These are phyloP conservation scores for Macrophomina phaseolina DNA, from an alignment of 2,329 filamentous ascomycete genomes.

Conservation along the genomic window DNA sequence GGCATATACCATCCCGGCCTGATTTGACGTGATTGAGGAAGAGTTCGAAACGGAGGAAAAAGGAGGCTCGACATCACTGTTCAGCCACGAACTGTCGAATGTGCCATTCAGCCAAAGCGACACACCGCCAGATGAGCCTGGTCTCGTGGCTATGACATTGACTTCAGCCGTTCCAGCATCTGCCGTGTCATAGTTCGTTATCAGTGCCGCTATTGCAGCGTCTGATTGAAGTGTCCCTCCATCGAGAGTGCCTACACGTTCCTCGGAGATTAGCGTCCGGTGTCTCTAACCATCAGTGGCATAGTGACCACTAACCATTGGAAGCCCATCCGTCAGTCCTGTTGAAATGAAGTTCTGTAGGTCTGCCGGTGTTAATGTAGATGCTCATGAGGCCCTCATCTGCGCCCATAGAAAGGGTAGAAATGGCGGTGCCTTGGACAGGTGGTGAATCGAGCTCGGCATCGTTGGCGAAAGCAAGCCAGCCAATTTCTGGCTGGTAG, in stretches of 20 bases:
- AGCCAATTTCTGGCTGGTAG: not conserved
- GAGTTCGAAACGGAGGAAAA: constrained; percentile 1
- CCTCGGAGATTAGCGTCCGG: not conserved
- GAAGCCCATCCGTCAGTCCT: constrained; percentile 11
- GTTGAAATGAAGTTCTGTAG: constrained; percentile 16
- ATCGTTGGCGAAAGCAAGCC: constrained; percentile 8
- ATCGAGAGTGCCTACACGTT: not conserved
- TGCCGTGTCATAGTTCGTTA: constrained; percentile 19
- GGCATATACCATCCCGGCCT: not conserved
- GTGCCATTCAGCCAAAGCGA: constrained; percentile 1
- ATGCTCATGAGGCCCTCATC: constrained; percentile 17
- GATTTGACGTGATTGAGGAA: constrained; percentile 6
- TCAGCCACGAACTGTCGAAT: constrained; percentile 16
- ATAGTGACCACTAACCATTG: not conserved
- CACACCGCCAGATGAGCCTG: constrained; percentile 1
- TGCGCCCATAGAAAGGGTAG: constrained; percentile 6
- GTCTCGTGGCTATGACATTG: constrained; percentile 1
- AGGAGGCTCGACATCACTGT: constrained; percentile 6
- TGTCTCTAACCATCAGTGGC: not conserved
- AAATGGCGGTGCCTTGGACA: not conserved
- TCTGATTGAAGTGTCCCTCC: not conserved
- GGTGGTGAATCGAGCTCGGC: not conserved
- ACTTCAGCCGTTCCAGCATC: constrained; percentile 1
- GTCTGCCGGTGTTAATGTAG: constrained; percentile 13
- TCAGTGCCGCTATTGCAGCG: not conserved